These are phyloP conservation scores for Alternaria metachromatica DNA, from an alignment of 2,329 filamentous ascomycete genomes.

Conservation along the genomic window DNA sequence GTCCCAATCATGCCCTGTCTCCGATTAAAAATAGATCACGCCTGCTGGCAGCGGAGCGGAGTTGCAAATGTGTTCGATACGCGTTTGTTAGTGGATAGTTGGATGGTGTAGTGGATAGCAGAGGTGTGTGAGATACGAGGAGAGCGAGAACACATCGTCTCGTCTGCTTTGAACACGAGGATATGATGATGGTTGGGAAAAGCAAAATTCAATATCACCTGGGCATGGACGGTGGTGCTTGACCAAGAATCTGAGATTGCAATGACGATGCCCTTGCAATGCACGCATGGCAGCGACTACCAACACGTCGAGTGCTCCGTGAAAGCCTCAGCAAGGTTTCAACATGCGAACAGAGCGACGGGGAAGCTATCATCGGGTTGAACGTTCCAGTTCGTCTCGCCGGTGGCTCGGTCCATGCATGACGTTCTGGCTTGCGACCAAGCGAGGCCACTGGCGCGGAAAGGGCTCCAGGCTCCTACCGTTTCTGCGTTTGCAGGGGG, in stretches of 20 bases:
- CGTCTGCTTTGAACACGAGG: not conserved
- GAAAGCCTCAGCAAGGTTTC: not conserved
- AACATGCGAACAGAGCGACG: not conserved
- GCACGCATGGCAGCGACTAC: not conserved
- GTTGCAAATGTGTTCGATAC: not conserved
- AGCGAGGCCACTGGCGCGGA: not conserved
- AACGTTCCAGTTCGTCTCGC: too few relatives aligned
- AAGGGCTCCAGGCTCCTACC: not conserved
- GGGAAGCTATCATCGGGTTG: not conserved
- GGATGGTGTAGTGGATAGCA: too few relatives aligned
- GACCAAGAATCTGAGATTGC: not conserved
- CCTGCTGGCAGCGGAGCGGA: not conserved
- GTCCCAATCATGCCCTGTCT: too few relatives aligned
- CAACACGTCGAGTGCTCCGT: not conserved
- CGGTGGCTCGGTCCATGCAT: slow-evolving; percentile 13
- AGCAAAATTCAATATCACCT: not conserved
- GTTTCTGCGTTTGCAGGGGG: slow-evolving; percentile 1
- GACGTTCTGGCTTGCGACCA: slow-evolving; percentile 10
- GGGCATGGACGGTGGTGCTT: not conserved
- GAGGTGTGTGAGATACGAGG: not conserved
- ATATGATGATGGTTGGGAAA: not conserved
- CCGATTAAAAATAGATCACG: too few relatives aligned
- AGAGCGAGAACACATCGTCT: not conserved
- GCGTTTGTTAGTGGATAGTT: not conserved
- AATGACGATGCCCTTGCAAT: not conserved